Base-by-base conservation (phyloP, 2,329 filamentous ascomycete species). In the Stagonosporopsis rhizophila region DNA sequence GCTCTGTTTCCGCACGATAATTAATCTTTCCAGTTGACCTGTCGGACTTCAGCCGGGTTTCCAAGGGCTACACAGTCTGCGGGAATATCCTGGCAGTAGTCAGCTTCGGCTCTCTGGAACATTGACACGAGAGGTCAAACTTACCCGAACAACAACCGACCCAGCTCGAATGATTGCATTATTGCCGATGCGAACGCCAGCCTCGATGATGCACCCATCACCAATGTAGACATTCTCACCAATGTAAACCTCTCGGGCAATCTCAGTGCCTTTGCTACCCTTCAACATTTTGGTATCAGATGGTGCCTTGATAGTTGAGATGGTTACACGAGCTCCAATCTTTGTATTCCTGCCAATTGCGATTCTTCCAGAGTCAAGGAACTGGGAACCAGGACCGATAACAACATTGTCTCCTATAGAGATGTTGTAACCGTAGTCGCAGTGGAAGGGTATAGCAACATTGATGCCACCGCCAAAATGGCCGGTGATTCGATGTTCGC, bases 351-450 rank as follows among this genome's bases (percentile, higher is more conserved):
- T 86, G 2, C 93, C 93, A 68, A 98, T 92, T 42, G 82, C 87
- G 58, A 98, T 89, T 61, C 88, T 83, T 72, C 88, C 90, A n/a
- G 92, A 88, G 73, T 99, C 95, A 52, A 93, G 86, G 70, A 98
- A 89, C 23, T 87, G 88, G 75, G 93, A 97, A 68, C 91, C 90
- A 52, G 90, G 85, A 17, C 89, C 91, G 64, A 99, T 90, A 52
- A 88, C 85, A 2, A 96, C 91, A 61, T 95, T 88, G 65, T 93
- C 89, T 12, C 91, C 93, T 64, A 99, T 90, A 44, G 85, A 85
- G 67, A 98, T 89, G 74, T 99, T 98, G 79, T 96, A 98, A 0
- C 95, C 95, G 70, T 97, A 97, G 69, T 97, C 92, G 73, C 94
- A 97, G 42, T 84, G 88, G 75, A 99, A 98, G 0, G 94, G 94